These are phyloP conservation scores for Arthrobotrys entomopaga DNA, from an alignment of 2,329 filamentous ascomycete genomes.

Conservation along the genomic window DNA sequence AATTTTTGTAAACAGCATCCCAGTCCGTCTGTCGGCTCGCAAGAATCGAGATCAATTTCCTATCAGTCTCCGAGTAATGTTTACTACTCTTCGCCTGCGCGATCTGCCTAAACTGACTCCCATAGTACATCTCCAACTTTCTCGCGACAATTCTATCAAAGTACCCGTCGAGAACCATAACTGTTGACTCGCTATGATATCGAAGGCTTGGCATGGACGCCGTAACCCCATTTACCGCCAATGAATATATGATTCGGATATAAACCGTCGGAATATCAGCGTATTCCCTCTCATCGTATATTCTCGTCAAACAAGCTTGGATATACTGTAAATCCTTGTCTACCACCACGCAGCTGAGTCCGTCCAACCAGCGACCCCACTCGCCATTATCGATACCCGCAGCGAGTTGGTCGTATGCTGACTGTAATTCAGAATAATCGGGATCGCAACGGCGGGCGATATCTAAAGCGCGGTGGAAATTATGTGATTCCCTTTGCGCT, in stretches of 20 bases:
- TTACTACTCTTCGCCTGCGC: background rate
- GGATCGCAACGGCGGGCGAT: constrained; percentile 34
- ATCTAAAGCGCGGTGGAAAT: constrained; percentile 37
- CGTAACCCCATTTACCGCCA: constrained; percentile 16
- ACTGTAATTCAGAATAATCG: constrained; percentile 32
- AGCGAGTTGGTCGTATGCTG: constrained; percentile 4
- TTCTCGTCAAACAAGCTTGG: constrained; percentile 5
- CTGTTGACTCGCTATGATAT: constrained; percentile 20
- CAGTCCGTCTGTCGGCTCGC: constrained; percentile 42
- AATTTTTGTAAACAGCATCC: constrained; percentile 30
- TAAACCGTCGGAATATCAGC: constrained; percentile 34
- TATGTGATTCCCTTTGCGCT: constrained; percentile 17
- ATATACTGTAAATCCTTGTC: constrained; percentile 15
- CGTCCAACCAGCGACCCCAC: constrained; percentile 25
- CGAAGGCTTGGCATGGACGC: background rate
- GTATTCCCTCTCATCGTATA: constrained; percentile 12
- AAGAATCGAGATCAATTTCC: constrained; percentile 33
- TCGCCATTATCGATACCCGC: constrained; percentile 1
- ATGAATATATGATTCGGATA: constrained; percentile 17
- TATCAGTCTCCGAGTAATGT: constrained; percentile 21
- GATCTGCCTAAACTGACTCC: background rate
- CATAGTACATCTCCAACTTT: constrained; percentile 37
- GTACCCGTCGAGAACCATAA: constrained; percentile 18
- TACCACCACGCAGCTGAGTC: background rate
- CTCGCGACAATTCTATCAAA: constrained; percentile 32